Percentiles rank a stretch among this genome's conserved stretches.
Evolutionary conservation across 225 moss, liverwort and hornwort genomes (phyloP).

Genomic region (Pseudisothecium myosuroides): DNA sequence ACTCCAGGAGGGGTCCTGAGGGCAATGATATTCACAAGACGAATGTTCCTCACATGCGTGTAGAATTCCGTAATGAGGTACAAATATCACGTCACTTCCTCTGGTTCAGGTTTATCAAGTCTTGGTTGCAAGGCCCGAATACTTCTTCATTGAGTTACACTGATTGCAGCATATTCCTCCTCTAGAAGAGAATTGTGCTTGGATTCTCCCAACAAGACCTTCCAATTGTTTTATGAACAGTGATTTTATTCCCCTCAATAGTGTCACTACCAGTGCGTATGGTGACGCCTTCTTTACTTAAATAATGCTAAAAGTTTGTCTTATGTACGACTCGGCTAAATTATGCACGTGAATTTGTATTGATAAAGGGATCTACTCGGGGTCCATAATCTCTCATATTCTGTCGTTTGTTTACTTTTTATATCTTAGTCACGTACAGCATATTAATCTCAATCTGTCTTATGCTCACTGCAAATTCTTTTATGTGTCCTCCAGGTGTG

Average conservation of each 20-base stretch:
- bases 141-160: neutral
- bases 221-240: neutral
- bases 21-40: slow-evolving; percentile 95
- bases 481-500: slow-evolving; percentile 54
- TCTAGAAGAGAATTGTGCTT: neutral
- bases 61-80: slow-evolving; percentile 97
- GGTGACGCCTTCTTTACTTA: neutral
- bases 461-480: neutral
- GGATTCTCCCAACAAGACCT: neutral
- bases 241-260: neutral
- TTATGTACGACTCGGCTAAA: neutral
- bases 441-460: neutral
- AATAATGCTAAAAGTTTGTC: neutral
- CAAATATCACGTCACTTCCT: neutral
- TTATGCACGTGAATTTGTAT: neutral
- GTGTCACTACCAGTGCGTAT: neutral
- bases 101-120: neutral
- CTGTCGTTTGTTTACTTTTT: neutral
- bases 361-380: neutral
- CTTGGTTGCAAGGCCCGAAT: neutral
- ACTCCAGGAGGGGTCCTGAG: slow-evolving; percentile 69
- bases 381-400: neutral
- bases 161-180: neutral
- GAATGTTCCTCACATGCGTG: slow-evolving; percentile 96
- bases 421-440: neutral